phyloP scores from a whole-genome alignment of 2,329 filamentous ascomycete genomes.

The Botrytis hyacinthi region DNA sequence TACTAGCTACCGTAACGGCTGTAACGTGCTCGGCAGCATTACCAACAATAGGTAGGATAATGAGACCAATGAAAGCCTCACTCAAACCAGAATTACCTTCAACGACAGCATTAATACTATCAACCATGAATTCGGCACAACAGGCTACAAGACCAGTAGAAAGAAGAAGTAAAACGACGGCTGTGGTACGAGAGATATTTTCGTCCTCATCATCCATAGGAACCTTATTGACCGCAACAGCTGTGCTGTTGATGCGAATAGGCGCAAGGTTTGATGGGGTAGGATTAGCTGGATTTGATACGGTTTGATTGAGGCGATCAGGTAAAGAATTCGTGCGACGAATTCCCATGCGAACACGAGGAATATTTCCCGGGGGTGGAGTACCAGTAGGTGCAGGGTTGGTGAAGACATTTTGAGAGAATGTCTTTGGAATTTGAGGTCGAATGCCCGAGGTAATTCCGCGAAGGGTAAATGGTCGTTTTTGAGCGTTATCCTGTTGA shows the following conservation, averaged over 20 bases:
- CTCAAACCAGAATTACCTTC: constrained; percentile 51
- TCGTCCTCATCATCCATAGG: constrained; percentile 41
- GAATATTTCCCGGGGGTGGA: constrained; percentile 45
- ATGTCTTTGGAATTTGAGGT: constrained; percentile 60
- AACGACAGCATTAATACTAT: constrained; percentile 64
- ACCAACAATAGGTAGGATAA: constrained; percentile 70
- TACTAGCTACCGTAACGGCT: constrained; percentile 66
- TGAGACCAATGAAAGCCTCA: constrained; percentile 68
- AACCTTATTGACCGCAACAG: constrained; percentile 31
- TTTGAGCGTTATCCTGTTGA: constrained; percentile 22
- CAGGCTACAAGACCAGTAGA: constrained; percentile 65
- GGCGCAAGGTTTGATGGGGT: constrained; percentile 24
- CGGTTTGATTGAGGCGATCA: constrained; percentile 56
- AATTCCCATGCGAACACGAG: constrained; percentile 61
- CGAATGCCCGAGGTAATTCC: constrained; percentile 54
- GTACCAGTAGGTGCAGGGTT: constrained; percentile 38
- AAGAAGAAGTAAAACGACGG: constrained; percentile 60
- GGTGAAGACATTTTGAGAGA: constrained; percentile 70
- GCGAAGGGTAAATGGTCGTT: constrained; percentile 56
- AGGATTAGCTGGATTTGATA: constrained; percentile 14
- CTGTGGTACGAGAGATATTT: constrained; percentile 53
- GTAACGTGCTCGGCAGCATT: constrained; percentile 74
- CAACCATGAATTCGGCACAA: constrained; percentile 70
- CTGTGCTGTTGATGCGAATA: constrained; percentile 30
- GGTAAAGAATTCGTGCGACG: constrained; percentile 74